phyloP scores from a whole-genome alignment of 495 filamentous ascomycete genomes.

The Podospora pseudoanserina region DNA sequence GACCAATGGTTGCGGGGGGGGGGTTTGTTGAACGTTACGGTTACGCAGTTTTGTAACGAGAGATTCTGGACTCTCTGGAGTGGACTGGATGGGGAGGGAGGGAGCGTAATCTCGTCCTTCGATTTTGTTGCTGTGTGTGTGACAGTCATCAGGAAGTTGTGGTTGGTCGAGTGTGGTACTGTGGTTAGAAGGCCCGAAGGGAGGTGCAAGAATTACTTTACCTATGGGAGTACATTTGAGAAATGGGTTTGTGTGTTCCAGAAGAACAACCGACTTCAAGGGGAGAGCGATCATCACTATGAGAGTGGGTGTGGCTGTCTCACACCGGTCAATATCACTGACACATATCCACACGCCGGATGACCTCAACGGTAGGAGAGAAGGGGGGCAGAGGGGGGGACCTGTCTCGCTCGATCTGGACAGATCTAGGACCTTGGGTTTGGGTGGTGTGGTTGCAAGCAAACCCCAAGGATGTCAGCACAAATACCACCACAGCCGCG shows the following conservation, averaged over 20 bases:
- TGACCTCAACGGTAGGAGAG: not conserved
- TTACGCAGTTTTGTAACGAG: too few species aligned
- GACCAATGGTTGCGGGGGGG: not conserved
- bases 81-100: not conserved
- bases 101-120: not conserved
- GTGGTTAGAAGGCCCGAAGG: not conserved
- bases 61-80: not conserved
- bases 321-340: not conserved
- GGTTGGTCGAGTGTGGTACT: not conserved
- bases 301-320: not conserved
- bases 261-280: not conserved
- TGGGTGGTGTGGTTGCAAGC: not conserved
- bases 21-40: not conserved
- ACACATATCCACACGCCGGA: not conserved
- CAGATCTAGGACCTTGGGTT: not conserved
- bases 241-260: not conserved
- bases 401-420: not conserved
- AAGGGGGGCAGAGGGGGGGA: too few species aligned
- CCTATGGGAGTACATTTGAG: not conserved
- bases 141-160: not conserved
- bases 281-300: not conserved
- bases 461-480: not conserved
- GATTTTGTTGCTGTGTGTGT: not conserved
- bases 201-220: not conserved
- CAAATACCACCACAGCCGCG: not conserved